phyloP scores from a whole-genome alignment of 2,329 filamentous ascomycete genomes.

The Aspergillus texensis region DNA sequence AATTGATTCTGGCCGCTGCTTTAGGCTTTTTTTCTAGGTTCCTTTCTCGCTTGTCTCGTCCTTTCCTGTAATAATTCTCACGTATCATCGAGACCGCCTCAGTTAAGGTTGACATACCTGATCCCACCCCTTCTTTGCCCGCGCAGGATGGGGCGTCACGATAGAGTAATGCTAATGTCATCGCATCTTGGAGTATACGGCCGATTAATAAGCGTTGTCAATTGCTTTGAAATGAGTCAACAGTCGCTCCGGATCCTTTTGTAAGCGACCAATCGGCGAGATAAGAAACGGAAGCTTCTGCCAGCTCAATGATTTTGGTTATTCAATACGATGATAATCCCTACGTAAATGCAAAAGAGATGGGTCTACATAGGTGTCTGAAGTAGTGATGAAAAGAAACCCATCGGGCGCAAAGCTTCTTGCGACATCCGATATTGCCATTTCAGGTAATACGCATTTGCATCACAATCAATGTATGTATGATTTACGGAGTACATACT shows the following conservation, averaged over 20 bases:
- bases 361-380: too few species aligned
- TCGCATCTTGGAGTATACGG: neutral
- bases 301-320: too few species aligned
- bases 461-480: too few species aligned
- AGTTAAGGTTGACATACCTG: neutral
- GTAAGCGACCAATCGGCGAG: neutral
- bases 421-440: too few species aligned
- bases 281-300: too few species aligned
- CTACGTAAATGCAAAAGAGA: too few species aligned
- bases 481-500: too few species aligned
- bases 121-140: neutral
- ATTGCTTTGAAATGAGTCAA: neutral
- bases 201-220: neutral
- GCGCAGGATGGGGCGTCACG: neutral
- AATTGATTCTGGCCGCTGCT: constrained; percentile 1
- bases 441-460: too few species aligned
- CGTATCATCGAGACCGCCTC: neutral
- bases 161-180: neutral
- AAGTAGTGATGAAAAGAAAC: too few species aligned
- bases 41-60: neutral
- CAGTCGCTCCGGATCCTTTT: neutral
- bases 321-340: neutral
- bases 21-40: neutral
- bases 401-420: too few species aligned
- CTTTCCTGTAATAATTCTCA: neutral